Evolutionary conservation across 805 yeast genomes (phyloP).

Genomic region (Saturnispora gosingensis): DNA sequence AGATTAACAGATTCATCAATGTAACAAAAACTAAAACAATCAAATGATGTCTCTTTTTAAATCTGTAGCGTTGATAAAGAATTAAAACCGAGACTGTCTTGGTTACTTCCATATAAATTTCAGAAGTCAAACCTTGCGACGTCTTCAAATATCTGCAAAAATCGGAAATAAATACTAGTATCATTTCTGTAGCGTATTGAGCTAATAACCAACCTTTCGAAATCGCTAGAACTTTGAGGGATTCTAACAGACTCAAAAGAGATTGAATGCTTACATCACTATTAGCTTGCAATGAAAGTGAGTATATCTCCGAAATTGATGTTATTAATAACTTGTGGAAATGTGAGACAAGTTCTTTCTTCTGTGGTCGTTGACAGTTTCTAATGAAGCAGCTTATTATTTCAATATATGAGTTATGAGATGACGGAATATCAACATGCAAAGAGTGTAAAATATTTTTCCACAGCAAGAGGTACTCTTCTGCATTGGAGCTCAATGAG

Average conservation of each 20-base stretch:
- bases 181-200: slow-evolving; percentile 57
- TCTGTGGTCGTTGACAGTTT: slow-evolving; percentile 2
- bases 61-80: slow-evolving; percentile 58
- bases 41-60: slow-evolving; percentile 67
- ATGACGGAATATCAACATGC: background rate
- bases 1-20: slow-evolving; percentile 39
- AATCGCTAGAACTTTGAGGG: slow-evolving; percentile 35
- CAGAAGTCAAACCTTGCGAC: background rate
- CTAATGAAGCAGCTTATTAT: slow-evolving; percentile 1
- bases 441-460: slow-evolving; percentile 5
- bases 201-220: slow-evolving; percentile 49
- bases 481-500: background rate
- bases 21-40: slow-evolving; percentile 40
- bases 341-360: background rate
- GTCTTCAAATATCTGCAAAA: slow-evolving; percentile 10
- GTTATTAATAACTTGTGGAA: background rate
- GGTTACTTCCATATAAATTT: slow-evolving; percentile 30
- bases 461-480: slow-evolving; percentile 2
- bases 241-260: slow-evolving; percentile 14
- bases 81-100: slow-evolving; percentile 52
- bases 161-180: slow-evolving; percentile 18
- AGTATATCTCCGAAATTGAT: slow-evolving; percentile 7
- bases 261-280: background rate
- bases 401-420: slow-evolving; percentile 3
- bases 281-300: background rate